These are phyloP conservation scores for Talinum fruticosum DNA, from an alignment of 148 eudicot species.

Conservation along the genomic window DNA sequence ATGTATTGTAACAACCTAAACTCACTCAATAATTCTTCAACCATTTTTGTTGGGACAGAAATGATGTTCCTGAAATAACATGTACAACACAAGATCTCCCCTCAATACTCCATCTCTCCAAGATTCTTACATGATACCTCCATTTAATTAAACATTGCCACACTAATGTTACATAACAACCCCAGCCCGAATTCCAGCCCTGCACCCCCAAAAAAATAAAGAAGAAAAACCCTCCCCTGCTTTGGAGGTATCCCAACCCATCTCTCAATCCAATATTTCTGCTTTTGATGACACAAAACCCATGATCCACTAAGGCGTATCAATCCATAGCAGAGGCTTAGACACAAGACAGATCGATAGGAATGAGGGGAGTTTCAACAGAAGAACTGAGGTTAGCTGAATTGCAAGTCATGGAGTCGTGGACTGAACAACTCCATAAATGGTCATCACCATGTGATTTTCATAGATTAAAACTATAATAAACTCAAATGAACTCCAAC, in stretches of 20 bases:
- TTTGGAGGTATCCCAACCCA: background rate
- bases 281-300: background rate
- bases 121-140: background rate
- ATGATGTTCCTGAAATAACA: background rate
- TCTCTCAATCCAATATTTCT: background rate
- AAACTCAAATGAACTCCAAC: background rate
- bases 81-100: background rate
- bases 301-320: background rate
- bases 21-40: background rate
- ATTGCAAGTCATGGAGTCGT: background rate
- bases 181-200: no score
- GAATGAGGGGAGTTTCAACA: background rate
- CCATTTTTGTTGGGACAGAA: background rate
- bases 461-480: no score
- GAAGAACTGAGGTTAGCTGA: background rate
- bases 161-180: background rate
- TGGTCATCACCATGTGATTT: background rate
- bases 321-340: background rate
- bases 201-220: no score
- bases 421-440: background rate
- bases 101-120: background rate
- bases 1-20: background rate
- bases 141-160: background rate
- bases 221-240: background rate
- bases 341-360: background rate